A percentile compares a stretch with the other conserved stretches of the same genome.
These are phyloP conservation scores for Cutaneotrichosporon cyanovorans DNA, from an alignment of 1,284 basidiomycete species.

Conservation along the genomic window DNA sequence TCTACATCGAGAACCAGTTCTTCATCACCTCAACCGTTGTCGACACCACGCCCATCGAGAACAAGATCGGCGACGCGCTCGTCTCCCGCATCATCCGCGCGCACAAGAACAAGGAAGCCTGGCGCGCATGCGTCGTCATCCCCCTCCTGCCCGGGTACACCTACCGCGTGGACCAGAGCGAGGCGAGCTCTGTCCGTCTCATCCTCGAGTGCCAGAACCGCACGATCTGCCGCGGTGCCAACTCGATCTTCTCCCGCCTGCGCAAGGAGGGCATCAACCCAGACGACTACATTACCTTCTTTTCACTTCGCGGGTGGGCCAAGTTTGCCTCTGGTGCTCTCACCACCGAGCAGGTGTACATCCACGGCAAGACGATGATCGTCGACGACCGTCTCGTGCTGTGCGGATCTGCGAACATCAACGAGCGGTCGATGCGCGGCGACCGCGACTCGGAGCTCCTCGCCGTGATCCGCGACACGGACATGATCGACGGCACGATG, in stretches of 20 bases:
- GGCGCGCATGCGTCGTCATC: constrained; percentile 90
- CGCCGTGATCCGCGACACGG: constrained; percentile 87
- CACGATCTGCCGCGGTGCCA: constrained; percentile 78
- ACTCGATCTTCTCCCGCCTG: constrained; percentile 85
- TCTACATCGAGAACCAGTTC: constrained; percentile 83
- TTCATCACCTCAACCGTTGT: constrained; percentile 92
- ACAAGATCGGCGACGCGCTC: constrained; percentile 88
- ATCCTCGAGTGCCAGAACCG: constrained; percentile 91
- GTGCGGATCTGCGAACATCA: constrained; percentile 98
- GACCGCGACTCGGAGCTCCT: constrained; percentile 96
- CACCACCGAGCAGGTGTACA: constrained; percentile 88
- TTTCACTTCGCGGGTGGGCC: constrained; percentile 87
- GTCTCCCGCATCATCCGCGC: constrained; percentile 87
- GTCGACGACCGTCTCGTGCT: constrained; percentile 93
- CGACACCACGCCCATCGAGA: constrained; percentile 80
- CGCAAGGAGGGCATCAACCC: constrained; percentile 86
- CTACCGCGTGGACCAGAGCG: constrained; percentile 83
- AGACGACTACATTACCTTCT: constrained; percentile 85
- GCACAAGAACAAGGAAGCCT: constrained; percentile 68
- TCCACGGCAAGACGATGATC: constrained; percentile 79
- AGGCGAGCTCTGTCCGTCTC: constrained; percentile 87
- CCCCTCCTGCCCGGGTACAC: constrained; percentile 91
- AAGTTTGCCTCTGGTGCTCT: constrained; percentile 78
- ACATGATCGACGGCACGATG: constrained; percentile 92
- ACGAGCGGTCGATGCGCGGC: constrained; percentile 89